phyloP scores from a whole-genome alignment of 2,329 filamentous ascomycete genomes.

The Alternaria dauci region DNA sequence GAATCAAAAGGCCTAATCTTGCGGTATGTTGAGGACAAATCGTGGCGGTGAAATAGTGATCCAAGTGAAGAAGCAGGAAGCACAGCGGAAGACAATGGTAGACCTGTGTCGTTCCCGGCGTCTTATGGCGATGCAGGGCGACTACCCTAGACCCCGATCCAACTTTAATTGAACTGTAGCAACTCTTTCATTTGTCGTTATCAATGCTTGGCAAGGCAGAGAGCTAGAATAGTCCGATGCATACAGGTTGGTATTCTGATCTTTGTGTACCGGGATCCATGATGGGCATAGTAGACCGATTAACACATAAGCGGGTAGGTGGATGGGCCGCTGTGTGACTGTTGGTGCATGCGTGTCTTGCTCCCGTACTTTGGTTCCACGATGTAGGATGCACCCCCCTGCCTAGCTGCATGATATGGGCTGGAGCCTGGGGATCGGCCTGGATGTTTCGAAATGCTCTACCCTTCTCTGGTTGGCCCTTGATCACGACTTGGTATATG shows the following conservation, averaged over 20 bases:
- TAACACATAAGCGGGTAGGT: conserved; percentile 7
- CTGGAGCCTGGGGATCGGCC: conserved; percentile 7
- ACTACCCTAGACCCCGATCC: conserved; percentile 11
- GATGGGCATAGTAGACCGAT: conserved; percentile 11
- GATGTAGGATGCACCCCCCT: conserved; percentile 10
- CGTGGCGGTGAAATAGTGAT: conserved; percentile 22
- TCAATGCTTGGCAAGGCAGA: conserved; percentile 21
- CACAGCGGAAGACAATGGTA: conserved; percentile 18
- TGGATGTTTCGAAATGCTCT: background rate
- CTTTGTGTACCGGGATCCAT: conserved; percentile 7
- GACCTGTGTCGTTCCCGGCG: conserved; percentile 21
- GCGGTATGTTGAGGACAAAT: conserved; percentile 12
- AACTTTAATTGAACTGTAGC: conserved; percentile 13
- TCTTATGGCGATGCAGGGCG: conserved; percentile 25
- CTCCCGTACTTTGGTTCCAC: conserved; percentile 10
- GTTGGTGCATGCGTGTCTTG: conserved; percentile 18
- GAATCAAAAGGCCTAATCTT: conserved; percentile 10
- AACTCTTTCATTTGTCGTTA: conserved; percentile 14
- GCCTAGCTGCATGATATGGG: conserved; percentile 13
- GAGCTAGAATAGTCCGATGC: conserved; percentile 14
- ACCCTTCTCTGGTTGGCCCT: conserved; percentile 2
- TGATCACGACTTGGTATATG: background rate
- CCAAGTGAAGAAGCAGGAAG: conserved; percentile 8
- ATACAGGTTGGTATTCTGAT: conserved; percentile 9
- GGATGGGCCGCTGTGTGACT: conserved; percentile 13